Evolutionary conservation across 306 rosid genomes (phyloP), one percentile per base, ranked within the genome.

Genomic region (Lablab purpureus): DNA sequence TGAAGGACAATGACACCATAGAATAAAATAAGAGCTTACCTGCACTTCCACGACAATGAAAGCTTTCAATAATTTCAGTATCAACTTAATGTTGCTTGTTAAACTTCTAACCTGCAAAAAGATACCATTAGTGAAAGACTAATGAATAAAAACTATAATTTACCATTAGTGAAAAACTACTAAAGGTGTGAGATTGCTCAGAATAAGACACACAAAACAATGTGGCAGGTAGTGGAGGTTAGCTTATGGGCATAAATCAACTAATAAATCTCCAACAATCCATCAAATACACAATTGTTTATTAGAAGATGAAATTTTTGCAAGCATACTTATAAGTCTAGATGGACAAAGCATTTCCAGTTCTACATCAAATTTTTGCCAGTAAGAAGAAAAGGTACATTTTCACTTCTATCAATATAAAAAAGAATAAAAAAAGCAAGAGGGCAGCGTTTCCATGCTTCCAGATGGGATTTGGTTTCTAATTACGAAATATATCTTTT

Each of bases 31-130:
- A 17, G 36, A 78, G 62, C 21, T 46, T 82, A 89, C 98, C 84
- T 89, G 88, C 6, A 93, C 86, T 91, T 93, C 98, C 79, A 93
- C 88, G 7, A 74, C 41, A 32, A 75, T 60, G 0, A 93, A 91
- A 73, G 77, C 66, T 84, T 83, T 87, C 83, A 93, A 75, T 3
- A 89, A 84, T 78, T 86, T 87, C 49, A 87, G 22, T 72, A 93
- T 88, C 50, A 87, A 22, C 43, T 90, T 87, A 54, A 83, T 25
- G 51, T 79, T 81, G 64, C 67, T 80, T 9, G 92, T 88, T 88
- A 91, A 67, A 51, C 13, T 75, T 76, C 66, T 84, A 30, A 91
- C 92, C 98, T 93, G 87, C 71, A 84, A 78, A 40, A 65, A 50
- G 51, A 79, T 3, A 59, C 82, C 17, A 76, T 54, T 84, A 22